Evolutionary conservation across 2,329 filamentous ascomycete genomes (phyloP).

Genomic region (Penicillium brasilianum): DNA sequence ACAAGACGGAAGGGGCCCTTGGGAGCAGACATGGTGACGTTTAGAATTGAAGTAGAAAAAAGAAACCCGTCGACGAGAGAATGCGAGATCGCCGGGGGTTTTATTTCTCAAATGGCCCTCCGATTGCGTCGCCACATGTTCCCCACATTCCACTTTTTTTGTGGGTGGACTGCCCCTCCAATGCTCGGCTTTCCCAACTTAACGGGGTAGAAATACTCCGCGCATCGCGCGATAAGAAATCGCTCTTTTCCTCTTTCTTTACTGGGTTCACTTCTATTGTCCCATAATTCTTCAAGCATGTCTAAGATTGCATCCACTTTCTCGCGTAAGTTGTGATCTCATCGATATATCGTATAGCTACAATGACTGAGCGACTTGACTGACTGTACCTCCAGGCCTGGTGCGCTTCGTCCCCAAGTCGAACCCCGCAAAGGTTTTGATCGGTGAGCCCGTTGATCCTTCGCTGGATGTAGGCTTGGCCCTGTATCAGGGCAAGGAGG

Average conservation of each 20-base stretch:
- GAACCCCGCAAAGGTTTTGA: slow-evolving; percentile 55
- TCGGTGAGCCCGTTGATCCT: slow-evolving; percentile 61
- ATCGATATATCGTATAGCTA: neutral
- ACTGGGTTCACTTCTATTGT: neutral
- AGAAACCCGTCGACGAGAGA: neutral
- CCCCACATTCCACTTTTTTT: slow-evolving; percentile 22
- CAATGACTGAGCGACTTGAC: slow-evolving; percentile 7
- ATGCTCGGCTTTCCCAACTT: slow-evolving; percentile 23
- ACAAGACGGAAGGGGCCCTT: slow-evolving; percentile 67
- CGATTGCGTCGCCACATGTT: slow-evolving; percentile 23
- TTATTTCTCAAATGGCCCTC: slow-evolving; percentile 8
- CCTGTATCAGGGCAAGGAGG: slow-evolving; percentile 61
- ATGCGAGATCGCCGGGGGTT: slow-evolving; percentile 28
- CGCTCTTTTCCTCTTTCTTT: neutral
- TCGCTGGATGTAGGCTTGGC: slow-evolving; percentile 63
- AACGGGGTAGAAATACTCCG: slow-evolving; percentile 37
- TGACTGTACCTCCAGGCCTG: slow-evolving; percentile 52
- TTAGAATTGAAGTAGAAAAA: slow-evolving; percentile 3
- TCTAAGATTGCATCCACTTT: slow-evolving; percentile 46
- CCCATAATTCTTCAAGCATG: slow-evolving; percentile 26
- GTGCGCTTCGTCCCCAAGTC: slow-evolving; percentile 64
- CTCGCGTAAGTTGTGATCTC: slow-evolving; percentile 35
- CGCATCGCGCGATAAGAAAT: slow-evolving; percentile 12
- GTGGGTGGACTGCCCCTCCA: slow-evolving; percentile 14
- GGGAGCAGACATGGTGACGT: slow-evolving; percentile 40